These are phyloP conservation scores for Gentiana straminea DNA, from an alignment of 257 asterid genomes.

Conservation along the genomic window DNA sequence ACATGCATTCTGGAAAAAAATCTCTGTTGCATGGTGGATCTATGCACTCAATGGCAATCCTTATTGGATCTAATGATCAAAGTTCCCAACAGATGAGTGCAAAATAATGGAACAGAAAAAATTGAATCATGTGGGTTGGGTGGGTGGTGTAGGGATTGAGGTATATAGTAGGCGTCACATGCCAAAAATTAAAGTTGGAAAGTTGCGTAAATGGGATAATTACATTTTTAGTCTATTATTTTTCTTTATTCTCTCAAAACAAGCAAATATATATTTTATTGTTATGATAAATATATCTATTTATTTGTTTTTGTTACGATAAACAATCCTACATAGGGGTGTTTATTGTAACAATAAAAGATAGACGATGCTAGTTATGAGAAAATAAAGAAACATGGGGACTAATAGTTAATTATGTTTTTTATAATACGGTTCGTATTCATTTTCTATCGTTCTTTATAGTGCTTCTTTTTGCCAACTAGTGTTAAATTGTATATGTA, in stretches of 20 bases:
- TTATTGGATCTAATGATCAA: conserved; percentile 46
- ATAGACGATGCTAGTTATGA: no score
- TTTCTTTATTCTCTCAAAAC: no score
- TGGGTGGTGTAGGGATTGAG: conserved; percentile 3
- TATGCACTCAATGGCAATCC: conserved; percentile 39
- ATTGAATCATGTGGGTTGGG: conserved; percentile 5
- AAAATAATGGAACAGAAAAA: conserved; percentile 21
- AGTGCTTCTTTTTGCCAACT: conserved; percentile 27
- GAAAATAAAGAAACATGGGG: not conserved
- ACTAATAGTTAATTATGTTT: not conserved
- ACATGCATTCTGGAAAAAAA: not conserved
- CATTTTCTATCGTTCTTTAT: conserved; percentile 7
- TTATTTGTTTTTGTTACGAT: no score
- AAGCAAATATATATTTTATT: no score
- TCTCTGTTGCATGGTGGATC: conserved; percentile 24
- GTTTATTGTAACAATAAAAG: no score
- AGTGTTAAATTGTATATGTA: conserved; percentile 17
- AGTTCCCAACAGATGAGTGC: conserved; percentile 22
- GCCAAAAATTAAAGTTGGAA: not conserved
- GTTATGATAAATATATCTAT: no score
- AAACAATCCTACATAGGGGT: no score
- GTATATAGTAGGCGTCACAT: conserved; percentile 6
- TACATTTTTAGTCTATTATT: not conserved
- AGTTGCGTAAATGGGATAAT: no score
- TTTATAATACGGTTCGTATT: not conserved